Conservation (phyloP, 331 rosid genomes). For the Arachis monticola region DNA sequence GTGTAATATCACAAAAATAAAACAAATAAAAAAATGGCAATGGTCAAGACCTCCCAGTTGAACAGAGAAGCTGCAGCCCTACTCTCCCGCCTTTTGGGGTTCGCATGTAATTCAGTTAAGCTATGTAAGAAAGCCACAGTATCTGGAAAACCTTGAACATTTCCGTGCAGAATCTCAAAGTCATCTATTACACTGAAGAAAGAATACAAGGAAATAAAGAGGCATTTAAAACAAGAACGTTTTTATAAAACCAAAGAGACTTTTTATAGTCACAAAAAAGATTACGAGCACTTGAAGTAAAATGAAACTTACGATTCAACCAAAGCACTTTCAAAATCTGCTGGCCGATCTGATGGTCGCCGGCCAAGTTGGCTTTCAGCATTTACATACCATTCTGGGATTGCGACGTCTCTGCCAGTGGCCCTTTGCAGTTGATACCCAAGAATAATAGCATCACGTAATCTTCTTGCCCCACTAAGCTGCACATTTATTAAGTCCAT, state of each 20-base stretch:
- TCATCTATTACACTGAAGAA: slow-evolving; percentile 63
- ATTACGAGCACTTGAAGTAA: not conserved
- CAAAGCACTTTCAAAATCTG: slow-evolving; percentile 41
- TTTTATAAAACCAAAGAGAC: not conserved
- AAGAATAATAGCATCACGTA: slow-evolving; percentile 96
- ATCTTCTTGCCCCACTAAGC: slow-evolving; percentile 97
- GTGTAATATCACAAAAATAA: not conserved
- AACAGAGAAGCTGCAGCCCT: slow-evolving; percentile 98
- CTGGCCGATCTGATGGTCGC: slow-evolving; percentile 53
- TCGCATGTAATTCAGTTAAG: slow-evolving; percentile 75
- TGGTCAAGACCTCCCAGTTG: slow-evolving; percentile 77
- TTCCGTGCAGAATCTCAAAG: slow-evolving; percentile 95
- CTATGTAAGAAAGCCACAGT: slow-evolving; percentile 74
- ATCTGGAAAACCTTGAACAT: slow-evolving; percentile 80
- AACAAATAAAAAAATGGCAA: not conserved
- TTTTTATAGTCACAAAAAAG: not conserved
- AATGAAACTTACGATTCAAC: slow-evolving; percentile 62
- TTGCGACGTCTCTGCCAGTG: slow-evolving; percentile 82
- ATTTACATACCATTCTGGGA: slow-evolving; percentile 96
- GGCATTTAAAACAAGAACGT: not conserved
- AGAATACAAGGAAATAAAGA: slow-evolving; percentile 11
- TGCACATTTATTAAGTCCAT: slow-evolving; percentile 44
- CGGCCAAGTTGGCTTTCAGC: slow-evolving; percentile 80
- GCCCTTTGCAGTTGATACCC: slow-evolving; percentile 98
- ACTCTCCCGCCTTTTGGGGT: slow-evolving; percentile 70